phyloP scores from a whole-genome alignment of 345 rosid species.

The Populus simonii region DNA sequence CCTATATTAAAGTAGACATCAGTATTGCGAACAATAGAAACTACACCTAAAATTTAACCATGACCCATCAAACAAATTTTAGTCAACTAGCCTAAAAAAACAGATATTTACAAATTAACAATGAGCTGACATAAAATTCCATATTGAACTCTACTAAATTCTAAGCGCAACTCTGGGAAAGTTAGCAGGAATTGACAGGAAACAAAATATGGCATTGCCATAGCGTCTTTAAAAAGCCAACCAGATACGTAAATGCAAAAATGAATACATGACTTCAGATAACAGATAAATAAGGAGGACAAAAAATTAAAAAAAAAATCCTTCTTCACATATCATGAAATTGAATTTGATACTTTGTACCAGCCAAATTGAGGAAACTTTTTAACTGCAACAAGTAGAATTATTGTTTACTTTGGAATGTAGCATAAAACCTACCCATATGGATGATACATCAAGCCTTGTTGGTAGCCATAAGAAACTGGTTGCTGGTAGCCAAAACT shows the following conservation, averaged over 20 bases:
- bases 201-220: not conserved
- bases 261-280: not conserved
- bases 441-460: conserved; percentile 65
- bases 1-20: not conserved
- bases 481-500: conserved; percentile 73
- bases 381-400: not conserved
- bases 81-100: not conserved
- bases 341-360: not conserved
- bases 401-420: not conserved
- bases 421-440: conserved; percentile 67
- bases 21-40: not conserved
- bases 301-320: not conserved
- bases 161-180: not conserved
- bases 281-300: no score
- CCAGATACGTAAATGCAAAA: not conserved
- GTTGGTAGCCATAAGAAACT: conserved; percentile 65
- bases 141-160: not conserved
- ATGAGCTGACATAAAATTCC: not conserved
- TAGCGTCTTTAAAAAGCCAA: not conserved
- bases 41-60: not conserved
- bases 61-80: not conserved
- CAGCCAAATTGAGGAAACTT: conserved; percentile 3
- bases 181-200: not conserved
- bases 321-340: not conserved
- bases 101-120: not conserved